Evolutionary conservation across 805 yeast species (phyloP).

Genomic region (Schizosaccharomyces octosporus): DNA sequence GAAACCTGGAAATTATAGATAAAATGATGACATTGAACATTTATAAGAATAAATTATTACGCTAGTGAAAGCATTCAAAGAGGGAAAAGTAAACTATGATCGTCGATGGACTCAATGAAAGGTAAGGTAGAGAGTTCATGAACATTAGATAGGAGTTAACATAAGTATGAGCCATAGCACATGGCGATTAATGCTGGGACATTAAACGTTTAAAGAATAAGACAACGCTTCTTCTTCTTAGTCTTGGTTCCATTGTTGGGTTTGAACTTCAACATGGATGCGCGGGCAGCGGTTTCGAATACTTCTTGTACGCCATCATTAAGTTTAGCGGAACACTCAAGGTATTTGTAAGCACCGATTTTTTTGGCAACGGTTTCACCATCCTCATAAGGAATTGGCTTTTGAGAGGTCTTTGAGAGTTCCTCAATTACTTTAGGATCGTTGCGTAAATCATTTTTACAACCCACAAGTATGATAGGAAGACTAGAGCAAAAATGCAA

Average conservation of each 20-base stretch:
- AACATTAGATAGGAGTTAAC: no score
- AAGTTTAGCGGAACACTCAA: constrained; percentile 81
- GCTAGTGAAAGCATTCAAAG: no score
- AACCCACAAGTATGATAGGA: constrained; percentile 77
- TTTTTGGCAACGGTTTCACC: constrained; percentile 72
- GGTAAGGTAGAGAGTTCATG: no score
- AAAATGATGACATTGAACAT: no score
- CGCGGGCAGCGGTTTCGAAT: constrained; percentile 78
- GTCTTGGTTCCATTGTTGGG: constrained; percentile 14
- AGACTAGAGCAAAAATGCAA: constrained; percentile 84
- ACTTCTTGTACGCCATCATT: constrained; percentile 84
- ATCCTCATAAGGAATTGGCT: constrained; percentile 57
- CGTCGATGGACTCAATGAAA: no score
- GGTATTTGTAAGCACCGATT: constrained; percentile 65
- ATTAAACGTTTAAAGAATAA: constrained; percentile 23
- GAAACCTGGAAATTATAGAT: no score
- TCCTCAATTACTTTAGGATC: constrained; percentile 56
- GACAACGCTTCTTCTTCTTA: constrained; percentile 43
- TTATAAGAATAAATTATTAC: no score
- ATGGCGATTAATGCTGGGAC: background rate
- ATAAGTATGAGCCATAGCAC: no score
- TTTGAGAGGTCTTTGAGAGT: constrained; percentile 48
- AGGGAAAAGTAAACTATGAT: no score
- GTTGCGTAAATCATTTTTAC: constrained; percentile 71
- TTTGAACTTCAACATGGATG: constrained; percentile 41